Evolutionary conservation across 2,329 filamentous ascomycete genomes (phyloP).

Genomic region (Teratosphaeriaceae sp.): DNA sequence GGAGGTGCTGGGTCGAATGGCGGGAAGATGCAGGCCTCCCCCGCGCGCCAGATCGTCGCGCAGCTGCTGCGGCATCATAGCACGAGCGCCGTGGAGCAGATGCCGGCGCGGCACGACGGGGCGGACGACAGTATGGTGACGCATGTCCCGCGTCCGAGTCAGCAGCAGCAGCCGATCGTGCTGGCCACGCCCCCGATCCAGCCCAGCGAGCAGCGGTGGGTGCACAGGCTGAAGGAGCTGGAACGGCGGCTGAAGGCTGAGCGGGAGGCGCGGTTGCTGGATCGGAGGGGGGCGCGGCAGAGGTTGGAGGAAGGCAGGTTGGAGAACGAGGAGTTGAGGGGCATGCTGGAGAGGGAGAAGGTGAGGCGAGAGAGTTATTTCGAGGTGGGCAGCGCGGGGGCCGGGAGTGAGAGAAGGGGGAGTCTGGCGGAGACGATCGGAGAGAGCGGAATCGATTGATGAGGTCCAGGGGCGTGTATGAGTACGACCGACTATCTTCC

Average conservation of each 20-base stretch:
- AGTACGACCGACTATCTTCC: too few relatives aligned
- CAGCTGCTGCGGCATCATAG: slow-evolving; percentile 51
- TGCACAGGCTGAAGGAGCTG: slow-evolving; percentile 76
- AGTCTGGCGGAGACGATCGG: neutral
- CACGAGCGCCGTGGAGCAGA: slow-evolving; percentile 43
- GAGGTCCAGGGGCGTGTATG: too few relatives aligned
- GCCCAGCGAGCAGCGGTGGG: slow-evolving; percentile 67
- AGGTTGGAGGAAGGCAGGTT: slow-evolving; percentile 68
- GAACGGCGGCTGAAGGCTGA: slow-evolving; percentile 87
- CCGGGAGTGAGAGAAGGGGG: slow-evolving; percentile 2
- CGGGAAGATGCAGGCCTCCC: slow-evolving; percentile 8
- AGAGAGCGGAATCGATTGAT: neutral
- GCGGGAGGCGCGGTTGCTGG: slow-evolving; percentile 75
- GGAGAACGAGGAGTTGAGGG: slow-evolving; percentile 65
- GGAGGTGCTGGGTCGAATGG: slow-evolving; percentile 5
- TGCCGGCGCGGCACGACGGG: slow-evolving; percentile 10
- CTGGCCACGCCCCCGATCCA: slow-evolving; percentile 30
- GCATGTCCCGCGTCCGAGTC: slow-evolving; percentile 2
- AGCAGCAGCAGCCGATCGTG: slow-evolving; percentile 40
- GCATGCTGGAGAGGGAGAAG: slow-evolving; percentile 55
- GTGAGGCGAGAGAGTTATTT: slow-evolving; percentile 27
- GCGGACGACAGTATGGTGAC: neutral
- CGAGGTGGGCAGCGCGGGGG: slow-evolving; percentile 8
- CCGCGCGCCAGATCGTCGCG: slow-evolving; percentile 40
- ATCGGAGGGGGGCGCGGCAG: slow-evolving; percentile 76